Evolutionary conservation across 176 grass and related monocot genomes (phyloP).

Genomic region (Alopecurus myosuroides): DNA sequence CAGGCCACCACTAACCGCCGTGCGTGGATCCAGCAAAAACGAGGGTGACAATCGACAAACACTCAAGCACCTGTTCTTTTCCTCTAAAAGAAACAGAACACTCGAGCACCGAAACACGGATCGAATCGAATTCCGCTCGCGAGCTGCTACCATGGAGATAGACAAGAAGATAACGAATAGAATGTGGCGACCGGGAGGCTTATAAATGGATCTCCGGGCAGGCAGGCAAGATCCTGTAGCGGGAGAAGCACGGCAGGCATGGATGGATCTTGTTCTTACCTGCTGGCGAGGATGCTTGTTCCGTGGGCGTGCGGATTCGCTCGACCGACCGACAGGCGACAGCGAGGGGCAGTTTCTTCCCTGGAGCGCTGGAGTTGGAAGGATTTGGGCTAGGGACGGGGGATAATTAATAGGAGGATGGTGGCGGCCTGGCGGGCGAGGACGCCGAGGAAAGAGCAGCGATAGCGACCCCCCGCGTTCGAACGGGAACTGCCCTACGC

Average conservation of each 20-base stretch:
- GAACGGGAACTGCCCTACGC: background rate
- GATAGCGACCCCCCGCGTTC: constrained; percentile 13
- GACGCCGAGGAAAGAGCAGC: background rate
- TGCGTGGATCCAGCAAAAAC: background rate
- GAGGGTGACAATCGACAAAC: background rate
- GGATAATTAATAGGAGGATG: constrained; percentile 12
- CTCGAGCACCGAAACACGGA: background rate
- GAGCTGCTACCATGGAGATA: background rate
- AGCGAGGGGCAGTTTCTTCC: background rate
- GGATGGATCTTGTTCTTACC: constrained; percentile 12
- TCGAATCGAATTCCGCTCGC: constrained; percentile 1
- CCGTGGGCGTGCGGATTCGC: background rate
- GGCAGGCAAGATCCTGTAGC: background rate
- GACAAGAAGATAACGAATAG: background rate
- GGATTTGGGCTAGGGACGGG: background rate
- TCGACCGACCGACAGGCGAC: background rate
- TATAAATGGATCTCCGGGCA: background rate
- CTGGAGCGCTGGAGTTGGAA: background rate
- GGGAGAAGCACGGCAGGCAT: background rate
- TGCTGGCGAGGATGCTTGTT: background rate
- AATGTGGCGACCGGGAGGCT: background rate
- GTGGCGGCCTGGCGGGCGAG: background rate
- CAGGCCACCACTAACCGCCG: background rate
- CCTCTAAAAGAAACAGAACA: too few species aligned
- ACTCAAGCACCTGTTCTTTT: too few species aligned